Percentiles rank a stretch among this genome's conserved stretches.
Evolutionary conservation across 2,329 filamentous ascomycete genomes (phyloP).

Genomic region (Onygenales sp.): DNA sequence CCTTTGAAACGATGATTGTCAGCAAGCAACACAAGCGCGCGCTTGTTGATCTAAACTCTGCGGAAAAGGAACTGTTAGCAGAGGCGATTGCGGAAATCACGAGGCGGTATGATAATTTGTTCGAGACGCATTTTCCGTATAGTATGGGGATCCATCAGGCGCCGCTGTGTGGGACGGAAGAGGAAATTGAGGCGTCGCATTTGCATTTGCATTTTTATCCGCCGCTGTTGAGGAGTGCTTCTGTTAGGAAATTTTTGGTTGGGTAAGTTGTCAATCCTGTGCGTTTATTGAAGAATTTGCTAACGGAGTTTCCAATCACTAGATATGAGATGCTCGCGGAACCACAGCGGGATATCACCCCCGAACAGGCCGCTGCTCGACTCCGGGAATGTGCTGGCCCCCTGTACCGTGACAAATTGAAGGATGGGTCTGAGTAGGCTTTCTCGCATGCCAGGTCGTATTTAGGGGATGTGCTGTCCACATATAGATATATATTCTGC

Average conservation of each 20-base stretch:
- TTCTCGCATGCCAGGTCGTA: neutral
- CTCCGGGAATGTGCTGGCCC: conserved; percentile 68
- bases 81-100: conserved; percentile 82
- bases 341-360: conserved; percentile 96
- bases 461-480: neutral
- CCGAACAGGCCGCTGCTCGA: conserved; percentile 79
- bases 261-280: conserved; percentile 41
- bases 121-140: conserved; percentile 94
- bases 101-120: conserved; percentile 88
- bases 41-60: conserved; percentile 66
- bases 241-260: conserved; percentile 90
- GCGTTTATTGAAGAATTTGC: neutral
- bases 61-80: conserved; percentile 65
- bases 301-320: neutral
- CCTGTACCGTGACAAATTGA: conserved; percentile 65
- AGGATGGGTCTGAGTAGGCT: conserved; percentile 3
- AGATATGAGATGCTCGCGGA: conserved; percentile 90
- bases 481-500: neutral
- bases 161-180: conserved; percentile 67
- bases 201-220: conserved; percentile 98
- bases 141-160: conserved; percentile 96
- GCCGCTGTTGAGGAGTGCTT: conserved; percentile 81
- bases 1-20: conserved; percentile 87
- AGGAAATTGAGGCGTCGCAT: conserved; percentile 80
- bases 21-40: conserved; percentile 75